Conservation (phyloP, 352 stramenopile species). For the Lagenidium giganteum region DNA sequence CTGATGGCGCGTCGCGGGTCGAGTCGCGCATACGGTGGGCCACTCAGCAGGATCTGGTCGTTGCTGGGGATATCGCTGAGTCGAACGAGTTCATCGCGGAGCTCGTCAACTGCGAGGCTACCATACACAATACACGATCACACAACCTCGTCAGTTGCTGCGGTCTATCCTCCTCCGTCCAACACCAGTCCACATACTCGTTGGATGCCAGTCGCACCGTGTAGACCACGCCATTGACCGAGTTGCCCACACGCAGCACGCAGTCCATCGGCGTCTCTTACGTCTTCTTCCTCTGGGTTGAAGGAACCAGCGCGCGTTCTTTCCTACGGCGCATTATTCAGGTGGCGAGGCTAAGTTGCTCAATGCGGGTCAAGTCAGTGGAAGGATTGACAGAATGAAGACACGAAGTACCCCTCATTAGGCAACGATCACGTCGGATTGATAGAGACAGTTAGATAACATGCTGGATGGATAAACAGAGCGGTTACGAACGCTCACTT, state of each 20-base stretch:
- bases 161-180: background rate
- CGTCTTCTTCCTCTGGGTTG: constrained; percentile 15
- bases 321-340: constrained; percentile 10
- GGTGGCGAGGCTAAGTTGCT: constrained; percentile 12
- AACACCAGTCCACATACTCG: constrained; percentile 29
- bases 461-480: constrained; percentile 1
- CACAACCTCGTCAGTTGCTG: too few relatives aligned
- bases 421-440: too few relatives aligned
- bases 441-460: constrained; percentile 20
- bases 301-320: constrained; percentile 1
- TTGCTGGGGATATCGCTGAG: constrained; percentile 47
- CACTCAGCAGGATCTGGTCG: constrained; percentile 80
- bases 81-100: constrained; percentile 55
- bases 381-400: background rate
- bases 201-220: constrained; percentile 19
- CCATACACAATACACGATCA: background rate
- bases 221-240: constrained; percentile 20
- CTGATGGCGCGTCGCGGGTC: constrained; percentile 66
- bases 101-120: constrained; percentile 62
- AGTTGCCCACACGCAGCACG: constrained; percentile 24
- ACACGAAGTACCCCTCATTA: too few relatives aligned
- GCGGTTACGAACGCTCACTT: constrained; percentile 15
- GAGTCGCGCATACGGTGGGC: constrained; percentile 68
- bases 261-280: constrained; percentile 21
- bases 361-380: background rate